Base-by-base conservation (phyloP, 2,329 filamentous ascomycete genomes). In the Alternaria ventricosa region DNA sequence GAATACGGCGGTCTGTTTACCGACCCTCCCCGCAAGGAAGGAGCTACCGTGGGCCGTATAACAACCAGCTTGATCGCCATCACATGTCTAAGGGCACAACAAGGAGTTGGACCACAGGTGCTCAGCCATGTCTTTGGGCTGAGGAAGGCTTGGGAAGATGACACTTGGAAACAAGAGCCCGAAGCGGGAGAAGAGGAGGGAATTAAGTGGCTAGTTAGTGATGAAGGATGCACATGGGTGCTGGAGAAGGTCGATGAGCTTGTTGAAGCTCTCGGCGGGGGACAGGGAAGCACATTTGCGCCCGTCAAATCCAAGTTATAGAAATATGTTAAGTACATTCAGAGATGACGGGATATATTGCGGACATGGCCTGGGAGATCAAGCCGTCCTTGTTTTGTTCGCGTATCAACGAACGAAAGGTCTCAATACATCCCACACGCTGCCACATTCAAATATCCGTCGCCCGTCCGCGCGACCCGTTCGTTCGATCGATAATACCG, bases 31-130 rank as follows among this genome's bases (percentile, higher is more conserved):
- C 79, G 79, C 13, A 74, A 81, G 8, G 74, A 79, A 5, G 81
- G 80, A 22, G 84, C 84, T 0, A 86, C 84, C 18, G 87, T 92
- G 0, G 93, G 93, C 0, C 81, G 93, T 1, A 86, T 92, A 0
- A 80, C 93, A 65, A 96, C 92, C 0, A 91, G 88, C 57, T 79
- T 96, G 12, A 85, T 94, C 5, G 93, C 91, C 0, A 86, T 96
- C 28, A 85, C 92, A 6, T 94, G 92, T 72, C 78, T 96, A 77
- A 82, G 93, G 4, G 87, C 92, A 47, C 93, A 96, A 84, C 92
- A 90, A 10, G 93, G 93, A 0, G 93, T 96, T 0, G 93, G 89
- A 0, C 93, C 92, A 1, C 93, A 96, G 83, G 92, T 96, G 12
- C 81, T 91, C 18, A 93, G 90, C 69, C 93, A 96, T 79, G 85